Base-by-base conservation (phyloP, 192 early-diverging fungal genomes). In the Coemansia sp. region DNA sequence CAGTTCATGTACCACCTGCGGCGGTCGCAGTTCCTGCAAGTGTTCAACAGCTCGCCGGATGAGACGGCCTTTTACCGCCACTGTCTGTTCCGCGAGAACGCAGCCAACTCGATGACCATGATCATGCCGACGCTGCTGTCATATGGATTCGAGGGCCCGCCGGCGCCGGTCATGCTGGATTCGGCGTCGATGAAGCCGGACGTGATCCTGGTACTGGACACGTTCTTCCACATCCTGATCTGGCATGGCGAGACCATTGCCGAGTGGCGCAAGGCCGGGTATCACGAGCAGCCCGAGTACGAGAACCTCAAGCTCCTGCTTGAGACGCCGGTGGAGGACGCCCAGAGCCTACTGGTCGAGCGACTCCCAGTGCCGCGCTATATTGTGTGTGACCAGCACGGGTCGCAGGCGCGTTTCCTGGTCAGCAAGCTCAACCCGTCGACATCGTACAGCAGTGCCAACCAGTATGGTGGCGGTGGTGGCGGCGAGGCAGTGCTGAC, bases 1-100 rank as follows among this genome's bases (percentile, higher is more conserved):
- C 94, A 98, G 67, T 99, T 99, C 50, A 99, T 99, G 96, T 99
- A 96, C 83, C 92, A 99, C 46, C 71, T 99, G 52, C 82, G 96
- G 32, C 79, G 96, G 26, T 87, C 84, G 51, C 94, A 98, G 76
- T 99, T 99, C 77, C 68, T 99, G 58, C 94, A 98, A 55, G 92
- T 96, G 11, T 99, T 99, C 67, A 99, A 99, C 71, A 98, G 95
- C 76, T 88, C 85, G 54, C 96, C 96, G 11, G 96, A 99, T 68
- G 96, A 99, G 47, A 96, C 94, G 1, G 93, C 94, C 1, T 72
- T 70, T 40, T 68, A 55, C 73, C 88, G 91, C 12, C 94, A 98
- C 64, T 85, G 92, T 16, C 60, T 99, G 55, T 94, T 91, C 73
- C 83, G 83, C 25, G 96, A 98, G 70, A 90, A 99, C 80, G 86